Evolutionary conservation across 306 rosid genomes (phyloP), one percentile per base, ranked within the genome.

Genomic region (Medicago arabica): DNA sequence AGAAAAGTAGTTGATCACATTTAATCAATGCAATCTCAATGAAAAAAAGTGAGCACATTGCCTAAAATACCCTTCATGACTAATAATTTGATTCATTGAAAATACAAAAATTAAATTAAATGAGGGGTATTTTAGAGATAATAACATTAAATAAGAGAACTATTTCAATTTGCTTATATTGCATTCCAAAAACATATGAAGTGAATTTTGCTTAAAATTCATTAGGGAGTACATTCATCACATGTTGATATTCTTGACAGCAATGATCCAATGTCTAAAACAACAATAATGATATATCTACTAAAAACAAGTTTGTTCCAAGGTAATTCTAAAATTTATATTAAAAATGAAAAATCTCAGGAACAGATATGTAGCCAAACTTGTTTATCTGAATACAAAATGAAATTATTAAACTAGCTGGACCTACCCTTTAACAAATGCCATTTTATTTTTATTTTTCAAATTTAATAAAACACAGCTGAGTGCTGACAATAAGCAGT

Each of bases 281-380:
- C 25, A 67, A 66, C 7, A 47, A 46, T 15, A 78, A 70, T 38
- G 44, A 25, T 16, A 46, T 38, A 75, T 18, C 54, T 46, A 73
- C 54, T 36, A 51, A 31, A 73, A 67, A 10, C 9, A 28, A 31
- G 54, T 53, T 55, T 16, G 54, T 63, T 49, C 31, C 55, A 17
- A 71, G 75, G 50, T 71, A 66, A 10, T 18, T 71, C 47, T 11
- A 57, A 41, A 44, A 57, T 25, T 41, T 41, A 47, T 25, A 43
- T 21, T n/a, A 21, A 46, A 76, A 43, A 2, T 53, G 25, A 53
- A 62, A 19, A 12, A 5, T 55, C 13, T 15, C 21, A 7, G 38
- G 38, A 61, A 60, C 62, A 78, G 21, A 63, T n/a, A 54, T 8
- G 51, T 19, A 14, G 57, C 25, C 71, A 57, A 47, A n/a, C 67